Evolutionary conservation across 192 early-diverging fungal species (phyloP), one percentile per base, ranked within the genome.

Genomic region (Backusella liffmaniae): DNA sequence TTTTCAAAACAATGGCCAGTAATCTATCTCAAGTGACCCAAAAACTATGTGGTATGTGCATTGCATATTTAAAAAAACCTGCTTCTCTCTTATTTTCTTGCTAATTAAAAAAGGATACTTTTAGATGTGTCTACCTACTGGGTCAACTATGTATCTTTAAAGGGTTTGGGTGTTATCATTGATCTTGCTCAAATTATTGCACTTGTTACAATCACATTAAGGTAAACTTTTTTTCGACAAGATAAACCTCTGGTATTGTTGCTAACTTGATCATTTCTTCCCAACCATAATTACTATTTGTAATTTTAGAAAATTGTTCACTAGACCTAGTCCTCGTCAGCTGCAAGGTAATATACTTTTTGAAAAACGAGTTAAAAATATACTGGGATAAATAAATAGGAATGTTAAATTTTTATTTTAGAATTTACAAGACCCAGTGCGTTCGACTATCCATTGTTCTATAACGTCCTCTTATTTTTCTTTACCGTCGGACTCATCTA

Each of bases 401-500:
- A 26, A 15, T 16, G 42, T n/a, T 29, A 16, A 32, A 4, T 16
- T 18, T 75, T 6, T 51, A 5, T 29, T 66, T 21, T n/a, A 76
- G 86, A 86, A 49, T 79, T 93, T 75, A 90, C 88, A 30, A 78
- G 88, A 68, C 90, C 93, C 18, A 87, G 86, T 4, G 87, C 89
- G 53, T 92, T 94, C 80, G 93, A 94, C 74, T 93, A 87, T 74
- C 85, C 91, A 35, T 80, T 88, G 0, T 89, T 88, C 39, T 92
- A 92, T 80, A 91, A 91, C 42, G 74, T 88, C 13, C 89, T 91
- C 26, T 68, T 92, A 69, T 94, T 92, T 79, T 84, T 93, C 37
- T 89, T 93, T 66, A 92, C 91, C 1, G 89, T 92, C 66, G 88
- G 90, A 41, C 85, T 93, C 67, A 75, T 93, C 30, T 94, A 93